Percentiles rank a stretch among this genome's conserved stretches.
Conservation (phyloP, 768 basidiomycete species). For the Naganishia onofrii region DNA sequence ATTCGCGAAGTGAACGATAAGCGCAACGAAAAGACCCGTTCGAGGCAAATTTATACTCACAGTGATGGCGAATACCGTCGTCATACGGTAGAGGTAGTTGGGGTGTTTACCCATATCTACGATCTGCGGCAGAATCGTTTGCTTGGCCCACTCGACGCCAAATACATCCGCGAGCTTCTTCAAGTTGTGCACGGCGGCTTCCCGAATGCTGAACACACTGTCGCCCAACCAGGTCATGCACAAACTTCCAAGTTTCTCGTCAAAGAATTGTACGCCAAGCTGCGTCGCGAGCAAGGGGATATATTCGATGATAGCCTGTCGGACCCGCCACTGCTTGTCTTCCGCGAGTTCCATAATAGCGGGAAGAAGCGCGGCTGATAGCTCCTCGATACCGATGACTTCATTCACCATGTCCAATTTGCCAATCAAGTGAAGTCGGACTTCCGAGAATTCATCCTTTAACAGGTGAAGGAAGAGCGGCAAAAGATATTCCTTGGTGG, state of each 20-base stretch:
- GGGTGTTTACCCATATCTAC: conserved; percentile 95
- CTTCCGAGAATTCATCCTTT: conserved; percentile 98
- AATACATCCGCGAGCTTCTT: conserved; percentile 98
- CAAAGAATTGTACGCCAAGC: conserved; percentile 92
- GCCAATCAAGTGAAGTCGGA: conserved; percentile 94
- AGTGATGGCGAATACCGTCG: conserved; percentile 96
- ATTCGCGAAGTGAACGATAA: conserved; percentile 1
- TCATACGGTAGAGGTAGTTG: conserved; percentile 97
- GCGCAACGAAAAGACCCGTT: background rate
- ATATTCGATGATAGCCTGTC: conserved; percentile 99
- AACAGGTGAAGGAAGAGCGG: conserved; percentile 92
- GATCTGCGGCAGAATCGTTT: conserved; percentile 92
- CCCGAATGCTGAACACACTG: conserved; percentile 95
- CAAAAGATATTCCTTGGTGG: conserved; percentile 93
- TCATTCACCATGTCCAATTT: conserved; percentile 93
- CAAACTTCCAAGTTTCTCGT: conserved; percentile 90
- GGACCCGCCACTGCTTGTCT: conserved; percentile 99
- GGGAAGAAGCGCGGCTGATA: conserved; percentile 90
- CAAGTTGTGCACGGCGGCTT: conserved; percentile 94
- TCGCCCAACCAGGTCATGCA: conserved; percentile 99
- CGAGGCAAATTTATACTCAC: conserved; percentile 56
- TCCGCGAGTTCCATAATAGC: conserved; percentile 97
- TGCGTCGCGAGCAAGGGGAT: conserved; percentile 97
- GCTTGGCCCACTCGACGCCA: conserved; percentile 93
- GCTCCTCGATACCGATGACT: conserved; percentile 97